Evolutionary conservation across 164 flowering plant genomes (phyloP).

Genomic region (Vitis riparia): DNA sequence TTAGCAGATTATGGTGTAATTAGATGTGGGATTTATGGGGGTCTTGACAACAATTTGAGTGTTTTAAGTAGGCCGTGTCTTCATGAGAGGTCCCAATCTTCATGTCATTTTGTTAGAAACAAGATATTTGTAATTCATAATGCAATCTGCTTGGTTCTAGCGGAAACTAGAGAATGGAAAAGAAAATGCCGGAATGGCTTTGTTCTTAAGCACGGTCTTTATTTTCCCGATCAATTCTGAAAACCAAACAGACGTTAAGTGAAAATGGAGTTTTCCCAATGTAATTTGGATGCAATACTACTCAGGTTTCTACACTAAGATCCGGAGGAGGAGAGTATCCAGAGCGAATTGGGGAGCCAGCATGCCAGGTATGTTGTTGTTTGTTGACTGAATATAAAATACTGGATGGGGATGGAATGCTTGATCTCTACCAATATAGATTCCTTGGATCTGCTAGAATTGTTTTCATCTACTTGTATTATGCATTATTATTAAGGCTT

Average conservation of each 20-base stretch:
- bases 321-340: constrained; percentile 46
- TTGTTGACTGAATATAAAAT: neutral
- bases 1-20: neutral
- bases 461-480: neutral
- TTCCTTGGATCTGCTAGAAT: too few species aligned
- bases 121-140: too few species aligned
- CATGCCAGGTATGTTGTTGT: constrained; percentile 35
- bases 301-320: constrained; percentile 43
- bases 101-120: too few species aligned
- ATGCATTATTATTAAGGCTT: neutral
- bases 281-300: neutral
- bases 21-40: neutral
- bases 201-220: neutral
- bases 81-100: too few species aligned
- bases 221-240: neutral
- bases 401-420: neutral
- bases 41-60: neutral
- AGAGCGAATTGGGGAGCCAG: constrained; percentile 44
- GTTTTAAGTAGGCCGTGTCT: too few species aligned
- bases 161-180: neutral
- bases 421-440: neutral
- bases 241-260: too few species aligned
- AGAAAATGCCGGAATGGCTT: neutral
- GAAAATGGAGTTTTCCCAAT: neutral
- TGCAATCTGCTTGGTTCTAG: neutral